Conservation (phyloP, 345 rosid genomes). For the Populus alba region DNA sequence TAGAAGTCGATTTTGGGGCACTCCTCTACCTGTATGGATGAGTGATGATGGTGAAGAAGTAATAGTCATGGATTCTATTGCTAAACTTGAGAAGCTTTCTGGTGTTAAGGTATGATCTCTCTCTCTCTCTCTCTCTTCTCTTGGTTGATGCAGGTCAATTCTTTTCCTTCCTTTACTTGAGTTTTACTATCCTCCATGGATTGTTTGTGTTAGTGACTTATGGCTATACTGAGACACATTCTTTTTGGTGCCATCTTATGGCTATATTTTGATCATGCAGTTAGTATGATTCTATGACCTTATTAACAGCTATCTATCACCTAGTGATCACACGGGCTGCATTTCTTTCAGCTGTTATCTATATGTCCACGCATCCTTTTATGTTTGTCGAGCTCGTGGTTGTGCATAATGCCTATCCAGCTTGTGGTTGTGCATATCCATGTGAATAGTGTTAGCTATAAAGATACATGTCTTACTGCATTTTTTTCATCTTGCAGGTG, state of each 20-base stretch:
- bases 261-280: neutral
- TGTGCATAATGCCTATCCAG: neutral
- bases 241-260: neutral
- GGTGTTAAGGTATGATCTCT: constrained; percentile 66
- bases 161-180: neutral
- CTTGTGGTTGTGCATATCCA: neutral
- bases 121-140: neutral
- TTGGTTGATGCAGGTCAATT: neutral
- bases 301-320: neutral
- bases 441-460: neutral
- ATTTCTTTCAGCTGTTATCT: neutral
- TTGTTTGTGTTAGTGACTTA: neutral
- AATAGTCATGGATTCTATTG: constrained; percentile 72
- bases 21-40: constrained; percentile 93
- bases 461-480: neutral
- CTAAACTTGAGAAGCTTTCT: constrained; percentile 84
- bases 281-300: neutral
- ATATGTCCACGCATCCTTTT: neutral
- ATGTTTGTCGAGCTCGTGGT: neutral
- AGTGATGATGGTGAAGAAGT: constrained; percentile 86
- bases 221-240: too few relatives aligned
- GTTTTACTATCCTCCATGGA: neutral
- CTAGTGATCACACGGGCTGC: neutral
- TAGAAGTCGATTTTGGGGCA: constrained; percentile 98
- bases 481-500: constrained; percentile 45